Evolutionary conservation across 108 stramenopile species (phyloP), one percentile per base, ranked within the genome.

Genomic region (Nitzschia sp.): DNA sequence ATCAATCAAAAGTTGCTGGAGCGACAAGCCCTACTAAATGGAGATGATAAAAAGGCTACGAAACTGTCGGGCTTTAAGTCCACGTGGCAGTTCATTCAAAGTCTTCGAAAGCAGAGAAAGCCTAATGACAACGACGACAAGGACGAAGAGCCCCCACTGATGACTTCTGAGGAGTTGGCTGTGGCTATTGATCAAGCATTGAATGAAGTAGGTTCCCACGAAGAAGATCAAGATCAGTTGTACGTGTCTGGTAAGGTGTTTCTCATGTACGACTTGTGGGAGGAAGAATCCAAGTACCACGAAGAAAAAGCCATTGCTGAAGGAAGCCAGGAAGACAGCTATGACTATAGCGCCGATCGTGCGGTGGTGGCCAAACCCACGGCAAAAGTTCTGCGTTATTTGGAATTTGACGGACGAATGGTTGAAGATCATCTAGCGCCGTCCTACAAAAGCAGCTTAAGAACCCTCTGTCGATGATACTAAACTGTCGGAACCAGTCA

Each of bases 171-270:
- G 34, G 74, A 85, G 54, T n/a, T 71, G 4, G 18, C 26, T 5
- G 59, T 56, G 5, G 30, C 26, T 6, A n/a, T 79, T 2, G 57
- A 72, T 23, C 23, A 38, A 15, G 59, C 78, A 1, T 26, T 59
- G 2, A 46, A 58, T n/a, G 28, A 28, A 29, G 61, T 59, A 25
- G 75, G 58, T 11, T 26, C 55, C 26, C n/a, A 65, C 27, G 15
- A 58, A 29, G 34, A 61, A 26, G 79, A 83, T 69, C 59, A 69
- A 0, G 76, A 83, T 64, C 79, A 83, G 60, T 63, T 83, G 28
- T 83, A 80, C 56, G 64, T 78, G 1, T 70, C 82, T 26, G 82
- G 82, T 6, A 33, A 62, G 30, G 79, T 76, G 0, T 23, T 79
- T 11, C 54, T 77, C 18, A 59, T 83, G 70, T 83, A 76, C 13